Conservation (phyloP, 148 eudicot species). For the Bassia scoparia region DNA sequence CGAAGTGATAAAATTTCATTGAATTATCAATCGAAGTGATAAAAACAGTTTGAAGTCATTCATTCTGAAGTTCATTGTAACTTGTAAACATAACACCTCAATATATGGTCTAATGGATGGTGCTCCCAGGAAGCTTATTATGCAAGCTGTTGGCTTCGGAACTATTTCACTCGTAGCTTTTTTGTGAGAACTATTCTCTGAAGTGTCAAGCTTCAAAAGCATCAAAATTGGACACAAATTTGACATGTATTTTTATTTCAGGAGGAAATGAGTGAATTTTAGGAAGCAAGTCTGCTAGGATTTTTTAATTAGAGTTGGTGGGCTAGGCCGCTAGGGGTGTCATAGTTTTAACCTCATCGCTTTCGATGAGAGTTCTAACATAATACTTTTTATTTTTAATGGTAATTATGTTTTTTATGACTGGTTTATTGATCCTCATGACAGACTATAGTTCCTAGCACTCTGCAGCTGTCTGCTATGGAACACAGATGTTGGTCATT, state of each 20-base stretch:
- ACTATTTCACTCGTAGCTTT: background rate
- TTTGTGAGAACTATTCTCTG: background rate
- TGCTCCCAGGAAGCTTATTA: too few species aligned
- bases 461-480: constrained; percentile 82
- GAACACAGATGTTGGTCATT: constrained; percentile 75
- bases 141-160: background rate
- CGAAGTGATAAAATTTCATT: too few species aligned
- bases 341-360: background rate
- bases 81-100: background rate
- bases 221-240: background rate
- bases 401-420: background rate
- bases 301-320: background rate
- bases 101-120: background rate
- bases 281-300: background rate
- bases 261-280: background rate
- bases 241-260: background rate
- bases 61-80: background rate
- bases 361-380: background rate
- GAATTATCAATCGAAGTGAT: too few species aligned
- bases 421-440: constrained; percentile 6
- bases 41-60: background rate
- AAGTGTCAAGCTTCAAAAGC: background rate
- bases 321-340: background rate
- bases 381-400: background rate
- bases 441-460: constrained; percentile 79